Percentiles rank a stretch among this genome's conserved stretches.
phyloP scores from a whole-genome alignment of 495 filamentous ascomycete genomes.

The Penicillium fimorum region DNA sequence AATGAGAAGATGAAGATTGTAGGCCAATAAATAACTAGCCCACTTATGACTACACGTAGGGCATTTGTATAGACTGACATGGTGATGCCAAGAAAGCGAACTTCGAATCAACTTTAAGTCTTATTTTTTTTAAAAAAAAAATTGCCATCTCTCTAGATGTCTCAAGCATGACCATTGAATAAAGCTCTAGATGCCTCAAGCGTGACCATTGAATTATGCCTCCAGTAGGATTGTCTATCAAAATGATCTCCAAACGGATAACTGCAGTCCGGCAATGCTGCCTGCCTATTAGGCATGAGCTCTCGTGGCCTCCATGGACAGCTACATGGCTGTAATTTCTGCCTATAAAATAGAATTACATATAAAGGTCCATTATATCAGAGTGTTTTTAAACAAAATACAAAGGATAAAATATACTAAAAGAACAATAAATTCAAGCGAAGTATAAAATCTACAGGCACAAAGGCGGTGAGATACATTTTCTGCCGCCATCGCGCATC shows the following conservation, averaged over 20 bases:
- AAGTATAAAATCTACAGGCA: background rate
- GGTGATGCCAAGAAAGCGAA: background rate
- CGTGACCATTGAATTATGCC: background rate
- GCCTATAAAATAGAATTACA: background rate
- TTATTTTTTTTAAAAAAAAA: background rate
- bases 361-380: background rate
- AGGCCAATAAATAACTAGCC: background rate
- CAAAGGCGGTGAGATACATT: constrained; percentile 9
- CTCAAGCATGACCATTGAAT: background rate
- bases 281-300: background rate
- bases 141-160: background rate
- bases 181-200: background rate
- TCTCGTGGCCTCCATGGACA: background rate
- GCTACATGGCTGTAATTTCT: background rate
- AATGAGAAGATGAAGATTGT: no score
- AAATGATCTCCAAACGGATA: background rate
- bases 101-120: background rate
- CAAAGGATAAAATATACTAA: background rate
- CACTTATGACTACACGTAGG: background rate
- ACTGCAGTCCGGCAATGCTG: constrained; percentile 6
- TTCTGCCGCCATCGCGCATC: constrained; percentile 12
- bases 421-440: background rate
- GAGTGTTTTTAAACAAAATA: background rate
- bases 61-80: background rate
- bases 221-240: background rate